phyloP scores from a whole-genome alignment of 306 rosid genomes.

The Carpinus viminea region DNA sequence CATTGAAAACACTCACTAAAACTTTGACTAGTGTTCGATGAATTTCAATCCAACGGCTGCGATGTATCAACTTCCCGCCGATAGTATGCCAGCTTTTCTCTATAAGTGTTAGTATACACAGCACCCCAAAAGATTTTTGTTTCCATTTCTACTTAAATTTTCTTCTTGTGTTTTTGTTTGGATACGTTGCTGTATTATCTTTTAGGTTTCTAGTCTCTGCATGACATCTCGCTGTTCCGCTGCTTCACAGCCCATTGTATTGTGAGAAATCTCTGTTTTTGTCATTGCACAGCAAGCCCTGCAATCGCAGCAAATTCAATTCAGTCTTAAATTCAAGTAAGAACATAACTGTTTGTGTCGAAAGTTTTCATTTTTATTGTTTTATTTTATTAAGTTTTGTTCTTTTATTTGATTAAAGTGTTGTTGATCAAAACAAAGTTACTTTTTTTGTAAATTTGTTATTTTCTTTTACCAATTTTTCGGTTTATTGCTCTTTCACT shows the following conservation, averaged over 20 bases:
- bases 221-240: background rate
- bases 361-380: constrained; percentile 12
- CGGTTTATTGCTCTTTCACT: background rate
- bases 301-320: constrained; percentile 31
- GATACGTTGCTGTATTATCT: background rate
- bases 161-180: background rate
- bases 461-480: background rate
- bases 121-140: constrained; percentile 18
- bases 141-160: constrained; percentile 20
- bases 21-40: constrained; percentile 34
- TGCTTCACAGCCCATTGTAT: constrained; percentile 3
- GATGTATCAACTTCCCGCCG: constrained; percentile 49
- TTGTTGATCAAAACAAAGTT: background rate
- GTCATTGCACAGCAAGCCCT: constrained; percentile 31
- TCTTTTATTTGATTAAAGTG: constrained; percentile 8
- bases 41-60: constrained; percentile 44
- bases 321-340: constrained; percentile 37
- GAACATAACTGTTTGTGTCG: background rate
- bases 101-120: background rate
- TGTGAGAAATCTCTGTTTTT: constrained; percentile 21
- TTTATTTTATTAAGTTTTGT: background rate
- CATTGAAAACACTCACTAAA: background rate
- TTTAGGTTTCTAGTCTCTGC: background rate
- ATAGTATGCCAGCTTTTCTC: constrained; percentile 25
- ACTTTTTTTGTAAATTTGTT: background rate